Base-by-base conservation (phyloP, 441 rosid genomes). In the Syzygium syzygioides region DNA sequence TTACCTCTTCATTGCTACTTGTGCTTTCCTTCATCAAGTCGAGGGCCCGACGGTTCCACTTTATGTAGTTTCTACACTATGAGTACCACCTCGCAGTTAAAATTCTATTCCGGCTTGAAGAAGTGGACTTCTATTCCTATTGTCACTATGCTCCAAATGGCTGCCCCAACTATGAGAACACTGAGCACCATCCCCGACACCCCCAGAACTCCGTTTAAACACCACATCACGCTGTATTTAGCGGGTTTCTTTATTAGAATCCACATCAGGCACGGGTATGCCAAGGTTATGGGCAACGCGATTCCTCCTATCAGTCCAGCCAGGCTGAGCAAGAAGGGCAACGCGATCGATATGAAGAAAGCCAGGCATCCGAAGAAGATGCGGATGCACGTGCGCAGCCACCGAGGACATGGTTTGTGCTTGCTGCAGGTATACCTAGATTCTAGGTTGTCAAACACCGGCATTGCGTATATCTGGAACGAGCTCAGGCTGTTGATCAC, bases 401-500 rank as follows among this genome's bases (percentile, higher is more conserved):
- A 94, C 86, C 56, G 50, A 6, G 96, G 93, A 59, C 96, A 95
- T 28, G 95, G 94, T 83, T 89, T 91, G 71, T 88, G 91, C 89
- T 41, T 89, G 62, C 88, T 92, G 92, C 92, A 90, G 3, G 93
- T 94, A 71, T 91, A 94, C 88, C 91, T 91, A 60, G 93, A 85
- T 90, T 95, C 96, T 48, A 94, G 85, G 86, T 92, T 93, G 91
- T 95, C 96, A 37, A 94, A 93, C 5, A 93, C 94, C 8, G 95
- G 96, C 95, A 93, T 95, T 6, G 96, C 95, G 54, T 94, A 93
- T 85, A 95, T 92, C 90, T 94, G 96, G 89, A 94, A 94, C 4
- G 95, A 92, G 91, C 93, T 94, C 62, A 94, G 92, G 90, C 94
- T 87, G 92, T 92, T 93, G n/a, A 94, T 64, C 59, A 94, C 92